Conservation (phyloP, 352 stramenopile species). For the Phytophthora macrochlamydospora region DNA sequence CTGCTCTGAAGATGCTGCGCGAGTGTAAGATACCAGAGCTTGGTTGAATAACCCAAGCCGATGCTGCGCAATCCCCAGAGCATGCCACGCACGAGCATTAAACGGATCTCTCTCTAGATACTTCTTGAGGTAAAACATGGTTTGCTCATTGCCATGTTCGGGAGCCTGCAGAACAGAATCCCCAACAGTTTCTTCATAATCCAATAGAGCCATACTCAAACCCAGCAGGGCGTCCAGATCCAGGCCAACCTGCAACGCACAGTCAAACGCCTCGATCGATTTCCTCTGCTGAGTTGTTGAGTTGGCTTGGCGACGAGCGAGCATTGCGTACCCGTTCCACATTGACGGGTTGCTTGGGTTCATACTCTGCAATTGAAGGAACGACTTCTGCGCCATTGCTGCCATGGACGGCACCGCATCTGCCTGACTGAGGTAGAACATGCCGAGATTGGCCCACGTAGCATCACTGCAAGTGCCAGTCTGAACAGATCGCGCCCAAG, state of each 20-base stretch:
- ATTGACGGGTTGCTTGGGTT: conserved; percentile 84
- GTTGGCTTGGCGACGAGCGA: conserved; percentile 53
- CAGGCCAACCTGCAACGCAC: conserved; percentile 71
- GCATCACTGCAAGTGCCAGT: conserved; percentile 56
- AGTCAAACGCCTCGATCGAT: conserved; percentile 75
- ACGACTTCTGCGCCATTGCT: conserved; percentile 70
- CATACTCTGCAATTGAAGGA: conserved; percentile 83
- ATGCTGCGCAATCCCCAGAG: conserved; percentile 68
- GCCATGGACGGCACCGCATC: conserved; percentile 31
- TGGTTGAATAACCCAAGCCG: conserved; percentile 51
- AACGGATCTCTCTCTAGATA: conserved; percentile 79
- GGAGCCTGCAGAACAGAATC: conserved; percentile 18
- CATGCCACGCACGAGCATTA: conserved; percentile 62
- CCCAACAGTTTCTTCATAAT: conserved; percentile 25
- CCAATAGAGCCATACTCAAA: conserved; percentile 46
- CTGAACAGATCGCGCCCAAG: conserved; percentile 74
- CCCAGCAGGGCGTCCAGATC: conserved; percentile 80
- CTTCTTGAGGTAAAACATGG: conserved; percentile 81
- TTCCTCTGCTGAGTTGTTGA: conserved; percentile 48
- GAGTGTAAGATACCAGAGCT: conserved; percentile 45
- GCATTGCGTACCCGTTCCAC: conserved; percentile 88
- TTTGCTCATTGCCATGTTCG: conserved; percentile 37
- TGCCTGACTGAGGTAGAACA: conserved; percentile 73
- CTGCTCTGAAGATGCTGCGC: conserved; percentile 21
- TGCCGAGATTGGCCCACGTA: conserved; percentile 85